phyloP scores from a whole-genome alignment of 140 eudicot genomes.

The Flaveria floridana region DNA sequence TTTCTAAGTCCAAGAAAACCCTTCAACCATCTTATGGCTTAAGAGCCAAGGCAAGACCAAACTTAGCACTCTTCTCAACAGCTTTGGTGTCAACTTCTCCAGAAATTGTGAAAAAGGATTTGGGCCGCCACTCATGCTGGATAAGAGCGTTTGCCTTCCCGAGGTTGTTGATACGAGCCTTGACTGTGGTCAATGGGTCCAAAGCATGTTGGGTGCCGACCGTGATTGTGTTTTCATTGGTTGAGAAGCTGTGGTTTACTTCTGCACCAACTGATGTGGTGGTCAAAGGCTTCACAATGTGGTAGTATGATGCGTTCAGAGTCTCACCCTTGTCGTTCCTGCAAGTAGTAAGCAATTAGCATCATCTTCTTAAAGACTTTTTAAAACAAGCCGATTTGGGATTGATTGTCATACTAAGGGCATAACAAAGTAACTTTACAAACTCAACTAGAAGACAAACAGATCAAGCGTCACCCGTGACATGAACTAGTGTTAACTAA shows the following conservation, averaged over 20 bases:
- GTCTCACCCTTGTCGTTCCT: constrained; percentile 61
- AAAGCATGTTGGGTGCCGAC: constrained; percentile 52
- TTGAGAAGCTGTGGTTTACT: constrained; percentile 47
- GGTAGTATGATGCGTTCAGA: constrained; percentile 54
- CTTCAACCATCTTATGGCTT: constrained; percentile 31
- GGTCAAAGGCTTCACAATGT: constrained; percentile 51
- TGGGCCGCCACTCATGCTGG: constrained; percentile 65
- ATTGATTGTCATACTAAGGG: background rate
- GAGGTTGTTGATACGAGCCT: constrained; percentile 48
- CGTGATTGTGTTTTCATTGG: constrained; percentile 51
- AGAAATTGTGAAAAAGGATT: constrained; percentile 47
- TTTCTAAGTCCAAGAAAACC: constrained; percentile 20
- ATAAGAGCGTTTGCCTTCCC: constrained; percentile 50
- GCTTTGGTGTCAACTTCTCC: constrained; percentile 59
- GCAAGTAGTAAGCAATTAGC: constrained; percentile 8
- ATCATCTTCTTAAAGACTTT: background rate
- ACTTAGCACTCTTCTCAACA: constrained; percentile 49
- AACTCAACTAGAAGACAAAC: background rate
- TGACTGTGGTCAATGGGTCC: constrained; percentile 59
- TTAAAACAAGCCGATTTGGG: background rate
- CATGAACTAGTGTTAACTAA: background rate
- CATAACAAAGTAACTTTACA: background rate
- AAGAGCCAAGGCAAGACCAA: constrained; percentile 57
- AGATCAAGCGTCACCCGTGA: background rate
- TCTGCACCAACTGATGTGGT: constrained; percentile 58